Conservation (phyloP, 352 stramenopile genomes). For the Globisporangium viniferum region DNA sequence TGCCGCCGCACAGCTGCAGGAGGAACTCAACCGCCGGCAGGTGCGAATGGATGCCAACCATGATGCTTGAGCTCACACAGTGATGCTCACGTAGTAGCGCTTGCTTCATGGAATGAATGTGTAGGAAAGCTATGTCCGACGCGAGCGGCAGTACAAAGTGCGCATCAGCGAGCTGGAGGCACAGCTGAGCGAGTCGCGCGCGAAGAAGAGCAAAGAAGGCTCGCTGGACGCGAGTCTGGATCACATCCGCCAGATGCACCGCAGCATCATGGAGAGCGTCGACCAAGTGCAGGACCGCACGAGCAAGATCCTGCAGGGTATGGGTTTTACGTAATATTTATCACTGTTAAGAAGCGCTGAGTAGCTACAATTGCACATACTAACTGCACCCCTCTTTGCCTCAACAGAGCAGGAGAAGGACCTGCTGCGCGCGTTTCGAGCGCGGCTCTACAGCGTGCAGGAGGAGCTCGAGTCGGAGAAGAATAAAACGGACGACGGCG, state of each 20-base stretch:
- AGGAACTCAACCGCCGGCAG: conserved; percentile 58
- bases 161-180: conserved; percentile 80
- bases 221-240: conserved; percentile 75
- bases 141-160: conserved; percentile 87
- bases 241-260: conserved; percentile 81
- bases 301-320: conserved; percentile 82
- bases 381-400: too few relatives aligned
- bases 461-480: conserved; percentile 92
- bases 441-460: conserved; percentile 91
- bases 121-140: conserved; percentile 83
- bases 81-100: not conserved
- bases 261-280: conserved; percentile 85
- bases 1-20: conserved; percentile 53
- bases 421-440: conserved; percentile 85
- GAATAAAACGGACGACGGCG: conserved; percentile 87
- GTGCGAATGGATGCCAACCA: conserved; percentile 9
- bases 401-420: conserved; percentile 86
- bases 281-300: conserved; percentile 90
- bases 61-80: not conserved
- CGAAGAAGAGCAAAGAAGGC: conserved; percentile 68
- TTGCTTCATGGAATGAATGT: not conserved
- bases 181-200: conserved; percentile 57
- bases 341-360: not conserved
- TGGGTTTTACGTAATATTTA: not conserved
- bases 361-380: too few relatives aligned